These are phyloP conservation scores for Dissophora globulifera DNA, from an alignment of 192 early-diverging fungal species.

Conservation along the genomic window DNA sequence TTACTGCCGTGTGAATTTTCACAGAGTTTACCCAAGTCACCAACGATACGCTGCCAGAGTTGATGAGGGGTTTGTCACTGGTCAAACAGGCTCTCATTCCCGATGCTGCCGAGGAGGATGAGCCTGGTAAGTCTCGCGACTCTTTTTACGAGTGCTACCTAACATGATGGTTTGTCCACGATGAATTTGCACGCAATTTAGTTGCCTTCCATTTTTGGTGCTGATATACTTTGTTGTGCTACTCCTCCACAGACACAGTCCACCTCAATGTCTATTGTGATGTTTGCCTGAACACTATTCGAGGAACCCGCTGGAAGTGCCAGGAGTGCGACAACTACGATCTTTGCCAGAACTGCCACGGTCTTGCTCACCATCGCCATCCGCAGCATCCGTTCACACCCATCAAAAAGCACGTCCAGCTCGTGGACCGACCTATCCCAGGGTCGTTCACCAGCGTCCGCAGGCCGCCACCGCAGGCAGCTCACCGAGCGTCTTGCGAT, in stretches of 20 bases:
- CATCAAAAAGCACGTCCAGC: slow-evolving; percentile 7
- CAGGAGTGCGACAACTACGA: slow-evolving; percentile 68
- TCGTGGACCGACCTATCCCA: neutral
- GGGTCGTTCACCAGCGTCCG: neutral
- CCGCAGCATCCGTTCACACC: slow-evolving; percentile 42
- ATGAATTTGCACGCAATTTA: too few relatives aligned
- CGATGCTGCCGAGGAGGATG: too few relatives aligned
- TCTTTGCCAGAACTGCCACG: slow-evolving; percentile 57
- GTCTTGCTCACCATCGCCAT: slow-evolving; percentile 10
- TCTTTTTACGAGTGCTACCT: too few relatives aligned
- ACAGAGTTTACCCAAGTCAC: too few relatives aligned
- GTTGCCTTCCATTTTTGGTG: slow-evolving; percentile 29
- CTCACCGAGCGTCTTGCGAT: slow-evolving; percentile 61
- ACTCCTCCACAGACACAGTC: slow-evolving; percentile 10
- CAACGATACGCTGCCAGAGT: too few relatives aligned
- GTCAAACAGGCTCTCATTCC: too few relatives aligned
- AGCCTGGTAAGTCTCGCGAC: too few relatives aligned
- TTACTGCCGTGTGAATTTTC: too few relatives aligned
- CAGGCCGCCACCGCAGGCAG: too few relatives aligned
- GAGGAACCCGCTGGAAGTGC: slow-evolving; percentile 70
- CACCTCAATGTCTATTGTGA: slow-evolving; percentile 65
- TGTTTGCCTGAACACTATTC: slow-evolving; percentile 59
- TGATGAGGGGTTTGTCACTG: too few relatives aligned
- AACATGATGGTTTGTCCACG: too few relatives aligned
- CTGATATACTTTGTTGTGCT: slow-evolving; percentile 2